Evolutionary conservation across 805 yeast species (phyloP).

Genomic region (Kodamaea fukazawae): DNA sequence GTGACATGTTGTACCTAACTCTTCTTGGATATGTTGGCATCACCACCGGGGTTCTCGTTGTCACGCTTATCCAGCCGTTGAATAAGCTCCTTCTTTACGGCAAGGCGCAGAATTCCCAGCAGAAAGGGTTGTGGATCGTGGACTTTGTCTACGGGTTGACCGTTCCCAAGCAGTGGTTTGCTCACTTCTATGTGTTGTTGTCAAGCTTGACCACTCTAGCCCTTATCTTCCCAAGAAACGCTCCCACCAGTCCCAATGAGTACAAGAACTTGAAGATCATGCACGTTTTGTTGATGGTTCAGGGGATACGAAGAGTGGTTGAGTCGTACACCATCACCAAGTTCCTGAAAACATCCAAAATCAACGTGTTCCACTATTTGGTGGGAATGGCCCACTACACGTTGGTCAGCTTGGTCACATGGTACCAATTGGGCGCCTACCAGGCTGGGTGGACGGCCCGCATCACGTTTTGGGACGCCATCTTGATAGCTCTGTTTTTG

Average conservation of each 20-base stretch:
- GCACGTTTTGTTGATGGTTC: constrained; percentile 34
- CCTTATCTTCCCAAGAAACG: background rate
- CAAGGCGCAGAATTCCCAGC: constrained; percentile 12
- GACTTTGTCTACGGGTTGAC: constrained; percentile 24
- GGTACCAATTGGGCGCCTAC: constrained; percentile 16
- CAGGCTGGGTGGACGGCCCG: background rate
- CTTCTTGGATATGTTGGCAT: background rate
- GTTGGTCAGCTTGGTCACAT: constrained; percentile 39
- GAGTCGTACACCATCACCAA: constrained; percentile 54
- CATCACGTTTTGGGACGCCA: constrained; percentile 20
- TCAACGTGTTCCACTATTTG: constrained; percentile 64
- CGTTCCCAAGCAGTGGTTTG: constrained; percentile 63
- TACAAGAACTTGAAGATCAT: constrained; percentile 20
- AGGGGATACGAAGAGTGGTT: constrained; percentile 51
- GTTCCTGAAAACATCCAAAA: constrained; percentile 47
- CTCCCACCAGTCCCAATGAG: background rate
- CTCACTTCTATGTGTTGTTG: constrained; percentile 58
- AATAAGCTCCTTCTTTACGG: constrained; percentile 23
- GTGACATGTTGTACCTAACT: background rate
- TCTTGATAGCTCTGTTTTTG: constrained; percentile 33
- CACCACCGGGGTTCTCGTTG: constrained; percentile 10
- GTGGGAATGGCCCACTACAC: constrained; percentile 63
- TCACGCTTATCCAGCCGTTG: constrained; percentile 17
- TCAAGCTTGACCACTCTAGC: constrained; percentile 19
- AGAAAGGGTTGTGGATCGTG: background rate